A percentile compares a stretch with the other conserved stretches of the same genome.
Conservation (phyloP, 2,329 filamentous ascomycete species). For the Penicillium sp. region DNA sequence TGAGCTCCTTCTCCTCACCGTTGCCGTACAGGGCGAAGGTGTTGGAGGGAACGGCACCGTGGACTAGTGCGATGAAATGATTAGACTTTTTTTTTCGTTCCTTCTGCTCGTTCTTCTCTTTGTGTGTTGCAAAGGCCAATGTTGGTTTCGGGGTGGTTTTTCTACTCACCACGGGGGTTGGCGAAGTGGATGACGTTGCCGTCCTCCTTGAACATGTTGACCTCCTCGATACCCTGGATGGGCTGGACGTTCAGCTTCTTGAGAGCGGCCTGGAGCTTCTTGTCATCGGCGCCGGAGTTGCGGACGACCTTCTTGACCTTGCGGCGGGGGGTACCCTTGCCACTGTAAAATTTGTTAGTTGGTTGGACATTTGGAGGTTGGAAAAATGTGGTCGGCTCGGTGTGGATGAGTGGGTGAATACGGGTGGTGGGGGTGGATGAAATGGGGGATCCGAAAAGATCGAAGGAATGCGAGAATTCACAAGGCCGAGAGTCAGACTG, state of each 20-base stretch:
- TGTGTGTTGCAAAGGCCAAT: not conserved
- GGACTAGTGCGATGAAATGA: slow-evolving; percentile 59
- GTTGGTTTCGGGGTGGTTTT: not conserved
- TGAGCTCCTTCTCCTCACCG: slow-evolving; percentile 99
- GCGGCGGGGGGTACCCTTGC: slow-evolving; percentile 96
- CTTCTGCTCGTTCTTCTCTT: not conserved
- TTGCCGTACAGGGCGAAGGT: slow-evolving; percentile 99
- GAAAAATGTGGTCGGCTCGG: not conserved
- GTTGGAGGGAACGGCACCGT: slow-evolving; percentile 95
- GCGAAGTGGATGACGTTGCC: slow-evolving; percentile 99
- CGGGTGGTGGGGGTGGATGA: not conserved
- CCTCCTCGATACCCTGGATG: slow-evolving; percentile 99
- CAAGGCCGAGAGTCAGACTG: slow-evolving; percentile 1
- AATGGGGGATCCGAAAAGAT: not conserved
- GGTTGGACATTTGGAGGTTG: not conserved
- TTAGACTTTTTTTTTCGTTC: not conserved
- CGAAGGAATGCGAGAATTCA: slow-evolving; percentile 6
- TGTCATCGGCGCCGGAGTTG: slow-evolving; percentile 92
- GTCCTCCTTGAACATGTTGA: slow-evolving; percentile 99
- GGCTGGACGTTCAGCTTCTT: slow-evolving; percentile 99
- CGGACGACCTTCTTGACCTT: slow-evolving; percentile 98
- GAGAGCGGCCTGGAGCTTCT: slow-evolving; percentile 95
- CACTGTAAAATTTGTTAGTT: slow-evolving; percentile 53
- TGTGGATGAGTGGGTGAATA: not conserved
- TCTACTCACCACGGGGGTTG: slow-evolving; percentile 83